phyloP scores from a whole-genome alignment of 371 early-diverging fungal species.

The Saksenaea oblongispora region DNA sequence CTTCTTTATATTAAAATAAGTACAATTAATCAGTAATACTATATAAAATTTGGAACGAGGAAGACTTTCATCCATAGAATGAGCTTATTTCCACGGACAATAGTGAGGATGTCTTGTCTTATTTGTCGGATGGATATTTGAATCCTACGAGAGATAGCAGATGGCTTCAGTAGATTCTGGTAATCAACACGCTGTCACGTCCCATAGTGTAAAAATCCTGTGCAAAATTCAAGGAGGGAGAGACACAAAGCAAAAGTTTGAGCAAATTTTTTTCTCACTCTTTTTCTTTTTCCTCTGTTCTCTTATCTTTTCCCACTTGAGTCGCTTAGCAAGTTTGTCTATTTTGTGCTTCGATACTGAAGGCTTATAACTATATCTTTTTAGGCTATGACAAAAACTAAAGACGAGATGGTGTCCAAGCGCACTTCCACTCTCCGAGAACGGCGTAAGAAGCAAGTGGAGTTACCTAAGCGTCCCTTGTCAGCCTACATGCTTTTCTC shows the following conservation, averaged over 20 bases:
- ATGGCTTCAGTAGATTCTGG: no score
- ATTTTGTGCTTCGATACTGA: background rate
- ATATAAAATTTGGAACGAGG: no score
- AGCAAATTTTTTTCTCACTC: background rate
- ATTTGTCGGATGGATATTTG: no score
- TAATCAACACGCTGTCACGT: no score
- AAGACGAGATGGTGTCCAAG: constrained; percentile 17
- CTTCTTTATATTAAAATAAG: no score
- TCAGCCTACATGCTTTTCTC: constrained; percentile 86
- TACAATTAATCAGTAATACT: no score
- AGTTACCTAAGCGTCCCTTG: constrained; percentile 76
- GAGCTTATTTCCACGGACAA: no score
- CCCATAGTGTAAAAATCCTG: no score
- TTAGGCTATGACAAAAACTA: constrained; percentile 3
- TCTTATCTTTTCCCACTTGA: background rate
- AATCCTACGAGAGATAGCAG: no score
- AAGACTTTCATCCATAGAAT: no score
- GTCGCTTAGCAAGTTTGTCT: background rate
- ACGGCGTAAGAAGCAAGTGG: background rate
- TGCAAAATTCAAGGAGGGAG: background rate
- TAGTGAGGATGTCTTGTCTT: no score
- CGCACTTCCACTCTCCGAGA: constrained; percentile 6
- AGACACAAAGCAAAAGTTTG: background rate
- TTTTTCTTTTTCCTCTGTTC: background rate
- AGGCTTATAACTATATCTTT: background rate